Evolutionary conservation across 2,329 filamentous ascomycete species (phyloP).

Genomic region (Apiospora hydei): DNA sequence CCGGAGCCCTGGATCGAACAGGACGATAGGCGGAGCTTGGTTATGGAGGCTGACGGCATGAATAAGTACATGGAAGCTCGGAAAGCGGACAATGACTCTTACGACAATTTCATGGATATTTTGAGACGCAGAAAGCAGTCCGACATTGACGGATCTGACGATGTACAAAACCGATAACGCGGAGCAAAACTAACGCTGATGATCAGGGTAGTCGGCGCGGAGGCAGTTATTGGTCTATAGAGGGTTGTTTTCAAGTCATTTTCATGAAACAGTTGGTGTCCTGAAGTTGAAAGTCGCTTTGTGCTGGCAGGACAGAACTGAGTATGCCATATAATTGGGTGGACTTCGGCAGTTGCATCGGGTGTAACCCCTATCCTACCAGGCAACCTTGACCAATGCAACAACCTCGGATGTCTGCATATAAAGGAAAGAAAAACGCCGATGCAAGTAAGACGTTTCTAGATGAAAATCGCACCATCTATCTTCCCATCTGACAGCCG

Average conservation of each 20-base stretch:
- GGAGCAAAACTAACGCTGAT: background rate
- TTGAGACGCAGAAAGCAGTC: background rate
- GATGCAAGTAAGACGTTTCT: background rate
- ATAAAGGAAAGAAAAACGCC: background rate
- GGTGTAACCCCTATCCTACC: background rate
- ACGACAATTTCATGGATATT: background rate
- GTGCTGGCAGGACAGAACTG: too few relatives aligned
- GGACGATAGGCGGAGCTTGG: background rate
- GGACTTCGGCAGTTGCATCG: too few relatives aligned
- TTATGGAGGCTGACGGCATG: background rate
- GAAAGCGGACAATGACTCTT: background rate
- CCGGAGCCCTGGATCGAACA: conserved; percentile 15
- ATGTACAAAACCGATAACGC: too few relatives aligned
- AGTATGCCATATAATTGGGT: background rate
- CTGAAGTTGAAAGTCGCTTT: too few relatives aligned
- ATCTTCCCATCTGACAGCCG: background rate
- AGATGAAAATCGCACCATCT: background rate
- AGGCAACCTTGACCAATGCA: background rate
- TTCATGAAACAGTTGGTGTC: too few relatives aligned
- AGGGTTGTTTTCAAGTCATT: too few relatives aligned
- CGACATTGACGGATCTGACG: background rate
- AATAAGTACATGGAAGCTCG: background rate
- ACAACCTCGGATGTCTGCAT: background rate
- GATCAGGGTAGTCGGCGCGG: too few relatives aligned
- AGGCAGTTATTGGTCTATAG: too few relatives aligned